Evolutionary conservation across 176 grass and related monocot genomes (phyloP).

Genomic region (Oryza glumipatula): DNA sequence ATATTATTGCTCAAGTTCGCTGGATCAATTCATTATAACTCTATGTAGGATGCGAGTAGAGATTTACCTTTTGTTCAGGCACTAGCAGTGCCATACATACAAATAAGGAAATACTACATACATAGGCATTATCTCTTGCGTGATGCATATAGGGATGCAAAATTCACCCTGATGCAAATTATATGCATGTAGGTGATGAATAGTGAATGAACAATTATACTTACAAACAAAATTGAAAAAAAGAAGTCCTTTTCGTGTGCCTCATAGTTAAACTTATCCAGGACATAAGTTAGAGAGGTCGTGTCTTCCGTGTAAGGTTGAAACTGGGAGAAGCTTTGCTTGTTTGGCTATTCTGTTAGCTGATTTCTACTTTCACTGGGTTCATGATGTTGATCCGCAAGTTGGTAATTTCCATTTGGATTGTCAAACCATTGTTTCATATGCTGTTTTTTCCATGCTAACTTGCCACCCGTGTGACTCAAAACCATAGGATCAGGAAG

Average conservation of each 20-base stretch:
- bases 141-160: not conserved
- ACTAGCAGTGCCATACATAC: not conserved
- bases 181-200: not conserved
- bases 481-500: slow-evolving; percentile 52
- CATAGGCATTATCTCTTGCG: not conserved
- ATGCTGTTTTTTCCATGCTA: not conserved
- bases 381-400: not conserved
- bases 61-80: not conserved
- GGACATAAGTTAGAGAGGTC: not conserved
- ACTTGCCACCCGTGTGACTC: not conserved
- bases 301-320: not conserved
- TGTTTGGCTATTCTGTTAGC: not conserved
- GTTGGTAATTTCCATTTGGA: not conserved
- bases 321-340: slow-evolving; percentile 7
- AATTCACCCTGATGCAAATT: not conserved
- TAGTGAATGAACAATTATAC: not conserved
- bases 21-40: not conserved
- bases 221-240: not conserved
- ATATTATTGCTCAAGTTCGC: no score
- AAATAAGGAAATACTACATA: no score
- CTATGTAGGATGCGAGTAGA: not conserved
- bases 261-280: slow-evolving; percentile 12
- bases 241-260: slow-evolving; percentile 10
- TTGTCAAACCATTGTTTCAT: not conserved
- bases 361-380: not conserved